Percentiles rank a stretch among this genome's conserved stretches.
These are phyloP conservation scores for Musa beccarii DNA, from an alignment of 176 grass and related monocot species.

Conservation along the genomic window DNA sequence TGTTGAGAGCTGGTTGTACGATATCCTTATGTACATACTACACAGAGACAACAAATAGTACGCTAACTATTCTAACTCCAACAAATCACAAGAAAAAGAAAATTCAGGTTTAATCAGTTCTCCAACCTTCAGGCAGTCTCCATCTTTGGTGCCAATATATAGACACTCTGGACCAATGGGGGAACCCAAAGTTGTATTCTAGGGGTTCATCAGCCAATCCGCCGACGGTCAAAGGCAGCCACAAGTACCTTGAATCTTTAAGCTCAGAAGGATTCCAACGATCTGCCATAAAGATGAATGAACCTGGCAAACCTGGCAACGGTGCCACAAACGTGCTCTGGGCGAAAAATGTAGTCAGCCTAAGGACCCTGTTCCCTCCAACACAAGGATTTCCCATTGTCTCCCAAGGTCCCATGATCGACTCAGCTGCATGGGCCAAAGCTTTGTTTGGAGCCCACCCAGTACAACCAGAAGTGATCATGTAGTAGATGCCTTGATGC, in stretches of 20 bases:
- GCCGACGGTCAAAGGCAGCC: slow-evolving; percentile 72
- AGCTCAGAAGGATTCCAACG: slow-evolving; percentile 86
- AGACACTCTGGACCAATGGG: slow-evolving; percentile 80
- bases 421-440: slow-evolving; percentile 63
- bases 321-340: slow-evolving; percentile 90
- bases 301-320: slow-evolving; percentile 48
- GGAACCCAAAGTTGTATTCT: slow-evolving; percentile 98
- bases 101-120: slow-evolving; percentile 29
- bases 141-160: slow-evolving; percentile 90
- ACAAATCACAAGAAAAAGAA: neutral
- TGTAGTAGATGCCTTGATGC: slow-evolving; percentile 80
- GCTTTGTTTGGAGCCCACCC: slow-evolving; percentile 87
- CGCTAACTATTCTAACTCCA: neutral
- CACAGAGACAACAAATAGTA: slow-evolving; percentile 28
- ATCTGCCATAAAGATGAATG: slow-evolving; percentile 97
- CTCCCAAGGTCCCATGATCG: slow-evolving; percentile 89
- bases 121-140: slow-evolving; percentile 68
- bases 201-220: slow-evolving; percentile 73
- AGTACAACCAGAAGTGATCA: slow-evolving; percentile 89
- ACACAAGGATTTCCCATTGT: slow-evolving; percentile 73
- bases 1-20: neutral
- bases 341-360: slow-evolving; percentile 79
- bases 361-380: slow-evolving; percentile 73
- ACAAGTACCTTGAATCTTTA: slow-evolving; percentile 71
- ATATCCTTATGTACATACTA: slow-evolving; percentile 21